Evolutionary conservation across 257 asterid genomes (phyloP), one percentile per base, ranked within the genome.

Genomic region (Echium plantagineum): DNA sequence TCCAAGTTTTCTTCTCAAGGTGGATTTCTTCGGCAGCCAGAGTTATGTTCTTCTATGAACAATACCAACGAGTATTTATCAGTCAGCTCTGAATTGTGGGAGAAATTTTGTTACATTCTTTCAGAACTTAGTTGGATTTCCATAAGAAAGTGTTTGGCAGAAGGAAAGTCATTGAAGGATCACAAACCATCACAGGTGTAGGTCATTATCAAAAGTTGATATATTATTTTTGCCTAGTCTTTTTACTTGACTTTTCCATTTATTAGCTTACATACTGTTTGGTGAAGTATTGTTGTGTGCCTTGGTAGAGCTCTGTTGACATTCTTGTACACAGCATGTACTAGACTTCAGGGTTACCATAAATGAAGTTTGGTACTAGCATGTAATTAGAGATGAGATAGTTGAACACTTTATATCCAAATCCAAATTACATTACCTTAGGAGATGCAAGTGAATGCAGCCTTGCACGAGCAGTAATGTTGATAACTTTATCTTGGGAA

Each of bases 61-160:
- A 71, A 79, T 65, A 62, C 70, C 65, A 77, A 65, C 55, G 63
- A 52, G 10, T 67, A 63, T 28, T 66, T 68, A 18, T 66, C 85
- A 70, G 73, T 78, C 74, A 73, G 81, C 75, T 73, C 84, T 60
- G 58, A 71, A 32, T 55, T 66, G 24, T 83, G 94, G 95, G 78
- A 82, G 73, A 79, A 74, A 58, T 91, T 91, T 75, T 68, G 82
- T 83, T 72, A 73, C 84, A 77, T 78, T 58, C 69, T 81, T 55
- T 84, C 95, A 59, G 86, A 81, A 74, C 65, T 78, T 75, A 89
- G 89, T 42, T 85, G 95, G 94, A 79, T 83, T 64, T 68, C 94
- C 59, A 72, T 85, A 54, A 59, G 64, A 80, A 91, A 84, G 78
- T 88, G 96, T 78, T 75, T 88, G 75, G 82, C 79, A 55, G 80